Evolutionary conservation across 2,329 filamentous ascomycete genomes (phyloP).

Genomic region (Penicillium nordicum): DNA sequence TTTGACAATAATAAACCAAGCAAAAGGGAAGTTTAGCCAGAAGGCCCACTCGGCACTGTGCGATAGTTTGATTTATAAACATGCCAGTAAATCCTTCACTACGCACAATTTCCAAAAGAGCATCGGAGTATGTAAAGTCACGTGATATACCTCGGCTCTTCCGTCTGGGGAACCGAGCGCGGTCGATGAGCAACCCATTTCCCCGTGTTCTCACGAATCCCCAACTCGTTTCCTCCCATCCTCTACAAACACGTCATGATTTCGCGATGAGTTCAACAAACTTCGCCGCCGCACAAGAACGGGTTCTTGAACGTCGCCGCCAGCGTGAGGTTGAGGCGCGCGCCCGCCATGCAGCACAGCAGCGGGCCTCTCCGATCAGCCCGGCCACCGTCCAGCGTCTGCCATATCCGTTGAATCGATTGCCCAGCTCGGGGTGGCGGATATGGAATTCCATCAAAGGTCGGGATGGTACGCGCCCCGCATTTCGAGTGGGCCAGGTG

Average conservation of each 20-base stretch:
- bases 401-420: slow-evolving; percentile 60
- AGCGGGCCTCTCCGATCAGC: slow-evolving; percentile 49
- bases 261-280: slow-evolving; percentile 57
- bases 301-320: slow-evolving; percentile 75
- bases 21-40: background rate
- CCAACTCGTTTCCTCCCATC: background rate
- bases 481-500: slow-evolving; percentile 91
- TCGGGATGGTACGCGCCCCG: slow-evolving; percentile 74
- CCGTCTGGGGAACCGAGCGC: slow-evolving; percentile 18
- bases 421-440: slow-evolving; percentile 44
- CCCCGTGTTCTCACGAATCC: background rate
- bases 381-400: slow-evolving; percentile 56
- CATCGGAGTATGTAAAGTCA: background rate
- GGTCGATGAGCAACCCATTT: slow-evolving; percentile 9
- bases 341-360: slow-evolving; percentile 48
- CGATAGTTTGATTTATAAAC: background rate
- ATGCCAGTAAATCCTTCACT: background rate
- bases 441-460: slow-evolving; percentile 70
- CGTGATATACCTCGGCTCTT: slow-evolving; percentile 22
- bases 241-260: slow-evolving; percentile 30
- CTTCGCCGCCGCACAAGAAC: slow-evolving; percentile 86
- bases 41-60: background rate
- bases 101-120: background rate
- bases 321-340: slow-evolving; percentile 67
- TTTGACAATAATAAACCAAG: background rate